Base-by-base conservation (phyloP, 768 basidiomycete species). In the Dacryopinax primogenitus region DNA sequence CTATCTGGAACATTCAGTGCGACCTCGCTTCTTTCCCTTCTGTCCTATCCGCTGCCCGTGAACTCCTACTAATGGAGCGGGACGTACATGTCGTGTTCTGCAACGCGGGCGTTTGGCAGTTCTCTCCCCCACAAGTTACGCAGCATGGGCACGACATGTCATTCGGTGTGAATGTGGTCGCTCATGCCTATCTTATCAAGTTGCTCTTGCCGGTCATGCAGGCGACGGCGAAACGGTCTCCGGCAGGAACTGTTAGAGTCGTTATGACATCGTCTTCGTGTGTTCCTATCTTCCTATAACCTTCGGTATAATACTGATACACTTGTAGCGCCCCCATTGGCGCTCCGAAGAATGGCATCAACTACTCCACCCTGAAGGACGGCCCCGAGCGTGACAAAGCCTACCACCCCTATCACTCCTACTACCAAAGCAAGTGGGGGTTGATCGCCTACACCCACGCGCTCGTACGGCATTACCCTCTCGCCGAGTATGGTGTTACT, bases 151-250 rank as follows among this genome's bases (percentile, higher is more conserved):
- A 58, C 30, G 51, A 58, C 18, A 58, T 58, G 51, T 3, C 4
- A 6, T 21, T n/a, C 33, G 37, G 35, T 15, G 33, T 63, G 47
- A 64, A 62, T 51, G 41, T 35, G 37, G 45, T 66, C 34, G 13
- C 39, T 21, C 21, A 26, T 18, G 28, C 32, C 21, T 44, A 63
- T n/a, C 33, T 33, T 21, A 18, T 26, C 36, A 16, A 33, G 30
- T 26, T n/a, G 75, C 64, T 78, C 77, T 32, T 58, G 13, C 51
- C 51, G 26, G 18, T 30, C 4, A 58, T 58, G 51, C 13, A 58
- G 11, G 3, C 11, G 51, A 58, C 51, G 51, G 51, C 51, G 13
- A 30, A 7, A 30, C 26, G 3, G 7, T 9, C 4, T 21, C 51
- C 51, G 51, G 4, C 12, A 30, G 26, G 51, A 3, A 30, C 51